These are phyloP conservation scores for Edaphochlamys debaryana DNA, from an alignment of 139 green algal species.

Conservation along the genomic window DNA sequence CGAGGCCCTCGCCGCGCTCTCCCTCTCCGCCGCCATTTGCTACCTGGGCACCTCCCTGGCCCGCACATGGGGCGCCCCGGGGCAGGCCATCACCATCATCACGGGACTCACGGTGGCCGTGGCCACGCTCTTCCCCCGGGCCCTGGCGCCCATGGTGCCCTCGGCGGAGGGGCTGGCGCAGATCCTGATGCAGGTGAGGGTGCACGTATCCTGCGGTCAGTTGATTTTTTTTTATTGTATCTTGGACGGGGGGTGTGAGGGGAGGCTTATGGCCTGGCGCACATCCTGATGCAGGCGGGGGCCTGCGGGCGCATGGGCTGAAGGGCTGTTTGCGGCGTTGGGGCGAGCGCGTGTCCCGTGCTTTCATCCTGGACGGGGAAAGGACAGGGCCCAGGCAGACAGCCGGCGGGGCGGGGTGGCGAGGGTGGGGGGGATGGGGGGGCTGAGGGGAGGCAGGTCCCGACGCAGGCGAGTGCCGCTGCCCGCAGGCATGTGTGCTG, in stretches of 20 bases:
- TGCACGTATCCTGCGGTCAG: neutral
- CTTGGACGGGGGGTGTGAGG: no score
- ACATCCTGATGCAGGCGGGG: constrained; percentile 84
- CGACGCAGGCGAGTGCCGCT: no score
- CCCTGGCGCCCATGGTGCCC: constrained; percentile 63
- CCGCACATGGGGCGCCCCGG: neutral
- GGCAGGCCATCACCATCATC: constrained; percentile 69
- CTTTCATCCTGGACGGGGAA: neutral
- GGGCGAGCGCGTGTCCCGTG: no score
- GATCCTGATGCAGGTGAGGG: constrained; percentile 83
- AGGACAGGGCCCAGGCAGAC: no score
- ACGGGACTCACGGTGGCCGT: constrained; percentile 77
- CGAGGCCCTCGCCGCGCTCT: constrained; percentile 61
- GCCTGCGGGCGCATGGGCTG: no score
- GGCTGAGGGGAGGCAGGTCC: no score
- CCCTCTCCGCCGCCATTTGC: constrained; percentile 64
- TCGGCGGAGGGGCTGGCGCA: constrained; percentile 82
- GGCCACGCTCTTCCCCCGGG: constrained; percentile 68
- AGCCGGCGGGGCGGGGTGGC: no score
- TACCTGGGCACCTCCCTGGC: constrained; percentile 41
- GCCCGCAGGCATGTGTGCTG: no score
- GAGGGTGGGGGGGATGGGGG: no score
- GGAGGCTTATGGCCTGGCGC: constrained; percentile 76
- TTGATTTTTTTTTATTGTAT: no score
- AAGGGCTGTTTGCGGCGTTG: no score